Evolutionary conservation across 2,329 filamentous ascomycete species (phyloP).

Genomic region (Alternaria novae-zelandiae): DNA sequence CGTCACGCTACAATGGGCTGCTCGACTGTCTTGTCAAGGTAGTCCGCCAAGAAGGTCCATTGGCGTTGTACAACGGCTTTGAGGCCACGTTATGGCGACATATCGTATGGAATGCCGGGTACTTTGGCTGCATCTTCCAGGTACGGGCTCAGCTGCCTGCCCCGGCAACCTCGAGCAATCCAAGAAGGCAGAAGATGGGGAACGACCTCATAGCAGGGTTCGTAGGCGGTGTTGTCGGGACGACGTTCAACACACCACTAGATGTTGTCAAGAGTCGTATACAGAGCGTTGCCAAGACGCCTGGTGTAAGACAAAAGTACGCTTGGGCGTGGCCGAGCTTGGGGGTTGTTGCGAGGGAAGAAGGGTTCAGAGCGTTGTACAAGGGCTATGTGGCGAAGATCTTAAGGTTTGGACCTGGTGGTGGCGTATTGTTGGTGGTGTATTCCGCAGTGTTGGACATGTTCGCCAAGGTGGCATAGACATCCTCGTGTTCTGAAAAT

Average conservation of each 20-base stretch:
- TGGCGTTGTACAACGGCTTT: conserved; percentile 41
- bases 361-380: conserved; percentile 36
- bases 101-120: conserved; percentile 43
- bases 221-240: conserved; percentile 37
- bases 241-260: conserved; percentile 39
- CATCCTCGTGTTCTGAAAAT: background rate
- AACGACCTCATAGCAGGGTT: conserved; percentile 40
- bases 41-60: conserved; percentile 30
- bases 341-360: conserved; percentile 33
- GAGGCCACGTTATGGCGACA: conserved; percentile 42
- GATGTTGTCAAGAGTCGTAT: conserved; percentile 44
- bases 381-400: conserved; percentile 43
- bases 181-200: conserved; percentile 30
- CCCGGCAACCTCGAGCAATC: conserved; percentile 18
- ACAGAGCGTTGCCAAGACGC: conserved; percentile 37
- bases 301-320: conserved; percentile 34
- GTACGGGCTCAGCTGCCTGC: conserved; percentile 32
- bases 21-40: conserved; percentile 38
- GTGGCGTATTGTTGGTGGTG: conserved; percentile 38
- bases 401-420: conserved; percentile 38
- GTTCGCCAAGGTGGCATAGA: conserved; percentile 23
- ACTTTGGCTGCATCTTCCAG: conserved; percentile 43
- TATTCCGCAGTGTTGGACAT: conserved; percentile 36
- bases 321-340: conserved; percentile 41
- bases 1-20: conserved; percentile 34